Evolutionary conservation across 371 early-diverging fungal genomes (phyloP), one percentile per base, ranked within the genome.

Genomic region (Chytridiales sp.): DNA sequence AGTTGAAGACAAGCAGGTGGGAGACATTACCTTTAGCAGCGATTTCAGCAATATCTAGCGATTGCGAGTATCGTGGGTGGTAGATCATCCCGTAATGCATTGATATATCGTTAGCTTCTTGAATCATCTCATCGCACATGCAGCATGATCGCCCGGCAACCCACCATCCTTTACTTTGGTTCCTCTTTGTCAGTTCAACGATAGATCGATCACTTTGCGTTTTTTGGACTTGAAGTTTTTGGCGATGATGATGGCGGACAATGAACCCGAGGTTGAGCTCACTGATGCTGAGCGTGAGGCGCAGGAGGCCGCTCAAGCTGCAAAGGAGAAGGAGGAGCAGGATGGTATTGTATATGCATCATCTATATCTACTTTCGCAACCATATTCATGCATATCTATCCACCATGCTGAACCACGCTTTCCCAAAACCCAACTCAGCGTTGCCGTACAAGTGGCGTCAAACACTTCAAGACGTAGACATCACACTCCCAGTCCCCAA

Each of bases 401-500:
- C 48, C 24, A 19, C 0, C 15, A 8, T 36, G 22, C 9, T 24
- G 39, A 47, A 26, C n/a, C 8, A 13, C 36, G 54, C 24, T 22
- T 13, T n/a, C n/a, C n/a, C 34, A 39, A 36, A n/a, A n/a, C n/a
- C n/a, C n/a, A n/a, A n/a, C n/a, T n/a, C 47, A 86, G 87, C 73
- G 5, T 76, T 86, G 11, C 87, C 87, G 5, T 88, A 88, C 76
- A 77, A 74, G 41, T 93, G 94, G 94, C 82, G 75, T 50, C 95
- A 95, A 72, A 91, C 91, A 1, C 76, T 95, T 54, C 79, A 78
- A 59, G 94, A 95, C 36, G 90, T 95, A 0, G 90, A 89, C 59
- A 55, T 95, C 4, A 73, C 80, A 0, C 71, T 92, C n/a, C 75
- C 86, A 3, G 82, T 95, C 11, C 87, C 90, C 9, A 80, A 82